Evolutionary conservation across 2,329 filamentous ascomycete species (phyloP).

Genomic region (Claviceps quebecensis): DNA sequence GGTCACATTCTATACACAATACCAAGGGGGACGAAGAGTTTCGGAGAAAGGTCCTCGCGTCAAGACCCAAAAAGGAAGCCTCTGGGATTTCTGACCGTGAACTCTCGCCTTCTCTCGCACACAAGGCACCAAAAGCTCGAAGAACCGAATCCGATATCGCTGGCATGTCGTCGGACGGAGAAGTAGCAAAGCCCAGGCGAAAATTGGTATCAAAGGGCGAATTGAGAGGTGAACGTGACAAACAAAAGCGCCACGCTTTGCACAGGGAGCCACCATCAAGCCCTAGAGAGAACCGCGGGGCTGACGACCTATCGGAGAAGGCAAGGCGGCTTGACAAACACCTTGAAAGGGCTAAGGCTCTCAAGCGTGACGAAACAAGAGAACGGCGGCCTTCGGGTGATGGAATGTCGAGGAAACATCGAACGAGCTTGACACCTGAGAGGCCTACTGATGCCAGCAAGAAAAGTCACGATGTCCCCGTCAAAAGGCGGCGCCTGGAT

Average conservation of each 20-base stretch:
- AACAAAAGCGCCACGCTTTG: slow-evolving; percentile 34
- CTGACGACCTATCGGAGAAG: slow-evolving; percentile 36
- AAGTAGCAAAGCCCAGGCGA: slow-evolving; percentile 43
- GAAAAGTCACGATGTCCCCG: slow-evolving; percentile 34
- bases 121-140: slow-evolving; percentile 37
- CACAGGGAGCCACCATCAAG: slow-evolving; percentile 39
- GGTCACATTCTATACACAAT: slow-evolving; percentile 26
- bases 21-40: slow-evolving; percentile 32
- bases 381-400: slow-evolving; percentile 37
- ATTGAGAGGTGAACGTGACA: slow-evolving; percentile 43
- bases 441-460: slow-evolving; percentile 36
- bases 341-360: slow-evolving; percentile 44
- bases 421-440: slow-evolving; percentile 45
- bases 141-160: slow-evolving; percentile 40
- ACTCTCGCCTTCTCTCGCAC: slow-evolving; percentile 30
- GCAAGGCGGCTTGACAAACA: slow-evolving; percentile 37
- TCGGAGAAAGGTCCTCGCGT: slow-evolving; percentile 35
- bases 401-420: slow-evolving; percentile 40
- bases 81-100: slow-evolving; percentile 39
- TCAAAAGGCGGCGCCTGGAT: slow-evolving; percentile 45
- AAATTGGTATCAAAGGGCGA: slow-evolving; percentile 52
- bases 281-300: slow-evolving; percentile 33
- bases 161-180: slow-evolving; percentile 40
- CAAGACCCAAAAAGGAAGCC: slow-evolving; percentile 40
- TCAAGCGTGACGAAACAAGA: slow-evolving; percentile 47